Conservation (phyloP, 768 basidiomycete genomes). For the Fibroporia radiculosa region DNA sequence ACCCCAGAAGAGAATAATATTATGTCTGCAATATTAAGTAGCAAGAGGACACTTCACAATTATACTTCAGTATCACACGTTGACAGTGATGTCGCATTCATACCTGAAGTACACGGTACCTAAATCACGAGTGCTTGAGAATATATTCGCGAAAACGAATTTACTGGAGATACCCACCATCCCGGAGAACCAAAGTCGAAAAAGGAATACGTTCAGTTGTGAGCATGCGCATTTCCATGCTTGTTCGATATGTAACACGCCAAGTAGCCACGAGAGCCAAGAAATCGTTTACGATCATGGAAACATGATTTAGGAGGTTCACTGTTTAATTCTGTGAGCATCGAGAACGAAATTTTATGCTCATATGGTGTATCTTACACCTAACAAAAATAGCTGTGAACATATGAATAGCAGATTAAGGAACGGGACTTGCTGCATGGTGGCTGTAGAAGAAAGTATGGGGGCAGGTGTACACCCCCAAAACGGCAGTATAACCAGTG, state of each 20-base stretch:
- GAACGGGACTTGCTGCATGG: neutral
- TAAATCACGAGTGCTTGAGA: neutral
- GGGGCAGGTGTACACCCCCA: neutral
- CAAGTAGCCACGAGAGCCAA: neutral
- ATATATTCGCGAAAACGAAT: neutral
- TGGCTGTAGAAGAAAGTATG: neutral
- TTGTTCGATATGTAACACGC: neutral
- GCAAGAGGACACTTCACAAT: neutral
- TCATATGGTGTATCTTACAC: neutral
- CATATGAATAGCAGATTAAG: neutral
- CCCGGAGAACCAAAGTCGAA: neutral
- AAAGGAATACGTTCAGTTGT: neutral
- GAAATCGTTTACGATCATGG: neutral
- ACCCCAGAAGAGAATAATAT: too few species aligned
- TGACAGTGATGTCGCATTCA: neutral
- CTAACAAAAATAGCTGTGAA: neutral
- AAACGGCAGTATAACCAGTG: neutral
- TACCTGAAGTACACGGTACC: constrained; percentile 1
- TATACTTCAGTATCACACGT: neutral
- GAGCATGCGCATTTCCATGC: neutral
- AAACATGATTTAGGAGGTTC: neutral
- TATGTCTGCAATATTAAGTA: too few species aligned
- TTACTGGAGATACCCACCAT: neutral
- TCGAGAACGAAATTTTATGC: neutral
- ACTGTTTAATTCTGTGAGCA: neutral